Evolutionary conservation across 352 stramenopile species (phyloP).

Genomic region (Peronosclerospora sorghi): DNA sequence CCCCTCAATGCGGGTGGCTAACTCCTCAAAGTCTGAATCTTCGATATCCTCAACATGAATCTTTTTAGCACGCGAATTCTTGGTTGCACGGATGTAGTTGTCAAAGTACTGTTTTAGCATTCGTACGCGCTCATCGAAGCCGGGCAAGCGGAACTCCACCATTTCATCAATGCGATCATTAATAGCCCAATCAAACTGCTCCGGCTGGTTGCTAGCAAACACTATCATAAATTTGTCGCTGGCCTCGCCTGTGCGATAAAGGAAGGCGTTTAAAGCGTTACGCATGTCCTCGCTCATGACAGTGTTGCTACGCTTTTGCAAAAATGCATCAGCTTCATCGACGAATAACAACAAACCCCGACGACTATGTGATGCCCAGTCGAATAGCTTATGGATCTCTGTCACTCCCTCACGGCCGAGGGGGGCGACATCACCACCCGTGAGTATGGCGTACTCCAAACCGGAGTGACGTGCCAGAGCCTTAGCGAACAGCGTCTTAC

Average conservation of each 20-base stretch:
- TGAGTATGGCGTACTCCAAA: conserved; percentile 98
- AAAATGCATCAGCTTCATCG: conserved; percentile 98
- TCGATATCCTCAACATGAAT: conserved; percentile 89
- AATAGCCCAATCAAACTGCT: conserved; percentile 98
- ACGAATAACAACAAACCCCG: conserved; percentile 97
- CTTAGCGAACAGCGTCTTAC: conserved; percentile 99
- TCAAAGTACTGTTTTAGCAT: conserved; percentile 99
- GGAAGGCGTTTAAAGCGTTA: conserved; percentile 98
- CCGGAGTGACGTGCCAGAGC: conserved; percentile 92
- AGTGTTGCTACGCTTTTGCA: conserved; percentile 93
- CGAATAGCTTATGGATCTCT: conserved; percentile 99
- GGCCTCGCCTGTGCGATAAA: conserved; percentile 96
- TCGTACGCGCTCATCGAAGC: conserved; percentile 87
- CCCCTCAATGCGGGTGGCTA: conserved; percentile 90
- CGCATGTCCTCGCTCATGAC: conserved; percentile 95
- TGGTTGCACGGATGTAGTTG: conserved; percentile 90
- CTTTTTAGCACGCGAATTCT: conserved; percentile 78
- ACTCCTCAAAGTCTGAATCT: conserved; percentile 85
- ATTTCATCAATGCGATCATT: conserved; percentile 99
- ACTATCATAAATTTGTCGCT: conserved; percentile 99
- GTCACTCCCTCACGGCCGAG: conserved; percentile 95
- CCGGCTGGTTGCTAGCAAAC: conserved; percentile 97
- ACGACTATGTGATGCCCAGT: conserved; percentile 94
- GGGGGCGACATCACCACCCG: conserved; percentile 96
- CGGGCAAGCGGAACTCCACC: conserved; percentile 93